phyloP scores from a whole-genome alignment of 305 asterid genomes.

The Fraxinus floribunda region DNA sequence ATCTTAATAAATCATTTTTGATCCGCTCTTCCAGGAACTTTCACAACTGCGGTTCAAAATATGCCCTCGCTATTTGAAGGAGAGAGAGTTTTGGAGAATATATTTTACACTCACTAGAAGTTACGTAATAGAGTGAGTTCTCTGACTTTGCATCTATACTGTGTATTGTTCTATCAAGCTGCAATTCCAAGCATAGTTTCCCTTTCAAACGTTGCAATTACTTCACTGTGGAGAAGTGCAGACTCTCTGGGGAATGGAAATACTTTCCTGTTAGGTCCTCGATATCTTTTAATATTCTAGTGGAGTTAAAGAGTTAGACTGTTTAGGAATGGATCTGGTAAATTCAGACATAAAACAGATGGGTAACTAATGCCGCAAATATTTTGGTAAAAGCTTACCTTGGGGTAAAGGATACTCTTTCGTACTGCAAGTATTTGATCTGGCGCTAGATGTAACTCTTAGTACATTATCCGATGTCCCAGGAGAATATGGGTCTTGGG shows the following conservation, averaged over 20 bases:
- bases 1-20: conserved; percentile 26
- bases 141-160: conserved; percentile 13
- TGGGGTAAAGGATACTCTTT: neutral
- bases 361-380: conserved; percentile 3
- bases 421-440: neutral
- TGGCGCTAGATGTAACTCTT: neutral
- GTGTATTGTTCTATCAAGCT: conserved; percentile 18
- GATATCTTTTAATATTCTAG: conserved; percentile 3
- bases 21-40: conserved; percentile 62
- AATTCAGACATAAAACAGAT: neutral
- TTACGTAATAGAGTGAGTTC: conserved; percentile 75
- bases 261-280: neutral
- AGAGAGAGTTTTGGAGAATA: conserved; percentile 80
- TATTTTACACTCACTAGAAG: conserved; percentile 71
- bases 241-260: conserved; percentile 2
- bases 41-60: conserved; percentile 70
- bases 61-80: conserved; percentile 88
- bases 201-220: neutral
- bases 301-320: neutral
- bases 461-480: neutral
- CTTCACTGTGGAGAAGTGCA: neutral
- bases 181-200: neutral
- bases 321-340: neutral
- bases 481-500: neutral
- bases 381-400: neutral